Percentiles rank a stretch among this genome's conserved stretches.
Conservation (phyloP, 2,329 filamentous ascomycete genomes). For the Aureobasidium melanogenum region DNA sequence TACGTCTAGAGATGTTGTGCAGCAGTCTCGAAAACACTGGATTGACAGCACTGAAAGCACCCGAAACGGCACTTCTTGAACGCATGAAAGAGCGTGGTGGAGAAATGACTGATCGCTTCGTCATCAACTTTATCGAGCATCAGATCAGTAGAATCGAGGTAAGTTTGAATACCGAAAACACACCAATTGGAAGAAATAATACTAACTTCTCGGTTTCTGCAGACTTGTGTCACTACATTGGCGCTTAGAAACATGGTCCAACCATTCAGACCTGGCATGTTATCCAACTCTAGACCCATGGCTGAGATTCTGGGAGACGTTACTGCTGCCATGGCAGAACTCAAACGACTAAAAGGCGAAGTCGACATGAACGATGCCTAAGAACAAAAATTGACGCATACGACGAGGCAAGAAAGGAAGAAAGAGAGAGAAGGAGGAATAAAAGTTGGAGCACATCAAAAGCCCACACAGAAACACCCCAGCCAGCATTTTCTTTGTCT, state of each 20-base stretch:
- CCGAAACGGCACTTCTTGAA: slow-evolving; percentile 77
- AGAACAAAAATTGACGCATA: too few relatives aligned
- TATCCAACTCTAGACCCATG: slow-evolving; percentile 72
- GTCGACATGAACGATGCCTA: neutral
- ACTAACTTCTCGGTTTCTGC: slow-evolving; percentile 11
- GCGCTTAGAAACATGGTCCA: slow-evolving; percentile 68
- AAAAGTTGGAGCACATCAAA: neutral
- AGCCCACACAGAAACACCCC: neutral
- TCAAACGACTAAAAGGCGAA: slow-evolving; percentile 26
- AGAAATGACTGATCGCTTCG: slow-evolving; percentile 78
- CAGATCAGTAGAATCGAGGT: slow-evolving; percentile 95
- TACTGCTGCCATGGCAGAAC: slow-evolving; percentile 52
- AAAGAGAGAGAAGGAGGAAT: neutral
- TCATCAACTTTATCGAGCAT: slow-evolving; percentile 86
- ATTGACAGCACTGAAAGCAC: slow-evolving; percentile 57
- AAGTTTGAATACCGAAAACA: slow-evolving; percentile 29
- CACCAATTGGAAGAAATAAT: neutral
- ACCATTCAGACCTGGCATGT: slow-evolving; percentile 58
- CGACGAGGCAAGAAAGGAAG: neutral
- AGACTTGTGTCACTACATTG: slow-evolving; percentile 77
- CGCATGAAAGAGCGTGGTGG: slow-evolving; percentile 62
- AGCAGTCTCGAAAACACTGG: slow-evolving; percentile 69
- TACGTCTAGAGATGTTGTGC: slow-evolving; percentile 89
- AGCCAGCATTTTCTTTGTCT: neutral
- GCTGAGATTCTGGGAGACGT: slow-evolving; percentile 57